Evolutionary conservation across 192 early-diverging fungal species (phyloP).

Genomic region (Backusella mclennaniae): DNA sequence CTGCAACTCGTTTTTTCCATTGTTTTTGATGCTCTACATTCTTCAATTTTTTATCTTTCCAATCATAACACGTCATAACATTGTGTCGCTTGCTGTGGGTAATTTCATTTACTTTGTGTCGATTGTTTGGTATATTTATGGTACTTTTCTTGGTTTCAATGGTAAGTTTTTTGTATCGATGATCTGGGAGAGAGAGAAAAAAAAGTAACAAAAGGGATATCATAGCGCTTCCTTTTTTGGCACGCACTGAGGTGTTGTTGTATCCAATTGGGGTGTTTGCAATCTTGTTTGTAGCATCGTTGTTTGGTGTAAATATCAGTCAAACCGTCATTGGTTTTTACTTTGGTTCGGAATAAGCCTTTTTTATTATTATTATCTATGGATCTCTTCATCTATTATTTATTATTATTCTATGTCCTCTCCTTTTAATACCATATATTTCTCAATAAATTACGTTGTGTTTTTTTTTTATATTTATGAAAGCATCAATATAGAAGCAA

Average conservation of each 20-base stretch:
- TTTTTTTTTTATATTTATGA: background rate
- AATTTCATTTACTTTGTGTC: slow-evolving; percentile 88
- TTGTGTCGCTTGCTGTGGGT: slow-evolving; percentile 82
- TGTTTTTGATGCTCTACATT: slow-evolving; percentile 85
- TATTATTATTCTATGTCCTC: background rate
- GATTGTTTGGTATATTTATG: slow-evolving; percentile 77
- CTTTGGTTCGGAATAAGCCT: slow-evolving; percentile 50
- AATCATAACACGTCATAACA: slow-evolving; percentile 71
- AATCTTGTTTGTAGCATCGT: slow-evolving; percentile 56
- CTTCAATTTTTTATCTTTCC: slow-evolving; percentile 93
- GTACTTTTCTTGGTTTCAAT: slow-evolving; percentile 93
- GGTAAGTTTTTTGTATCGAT: slow-evolving; percentile 48
- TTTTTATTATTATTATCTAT: background rate
- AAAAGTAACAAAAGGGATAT: background rate
- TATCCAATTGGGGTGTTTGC: slow-evolving; percentile 77
- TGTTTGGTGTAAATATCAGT: slow-evolving; percentile 80
- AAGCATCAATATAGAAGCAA: background rate
- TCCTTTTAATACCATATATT: background rate
- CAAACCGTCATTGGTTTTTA: slow-evolving; percentile 72
- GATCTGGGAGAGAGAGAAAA: background rate
- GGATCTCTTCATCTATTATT: background rate
- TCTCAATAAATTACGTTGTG: background rate
- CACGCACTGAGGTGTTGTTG: slow-evolving; percentile 85
- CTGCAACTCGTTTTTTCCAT: slow-evolving; percentile 93
- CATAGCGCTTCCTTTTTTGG: slow-evolving; percentile 88